Percentiles rank a stretch among this genome's conserved stretches.
phyloP scores from a whole-genome alignment of 306 rosid species.

The Urtica urens region DNA sequence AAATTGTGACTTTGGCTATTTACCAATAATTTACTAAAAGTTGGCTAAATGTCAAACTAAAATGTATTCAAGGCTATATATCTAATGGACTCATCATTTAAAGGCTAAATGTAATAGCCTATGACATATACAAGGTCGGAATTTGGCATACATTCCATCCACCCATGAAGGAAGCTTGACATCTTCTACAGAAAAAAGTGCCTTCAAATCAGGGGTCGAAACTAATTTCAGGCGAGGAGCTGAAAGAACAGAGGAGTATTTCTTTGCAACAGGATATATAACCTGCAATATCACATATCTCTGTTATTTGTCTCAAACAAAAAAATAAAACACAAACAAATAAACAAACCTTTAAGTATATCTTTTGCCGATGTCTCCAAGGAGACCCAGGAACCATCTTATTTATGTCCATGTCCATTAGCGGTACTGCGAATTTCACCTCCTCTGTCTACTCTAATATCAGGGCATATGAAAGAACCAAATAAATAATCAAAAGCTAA shows the following conservation, averaged over 20 bases:
- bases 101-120: too few species aligned
- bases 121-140: neutral
- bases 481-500: conserved; percentile 34
- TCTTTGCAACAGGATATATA: conserved; percentile 81
- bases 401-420: conserved; percentile 74
- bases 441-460: conserved; percentile 84
- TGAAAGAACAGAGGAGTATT: conserved; percentile 48
- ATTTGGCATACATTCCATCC: conserved; percentile 66
- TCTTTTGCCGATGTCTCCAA: conserved; percentile 75
- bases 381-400: conserved; percentile 76
- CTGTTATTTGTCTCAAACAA: neutral
- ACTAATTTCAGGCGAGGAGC: conserved; percentile 80
- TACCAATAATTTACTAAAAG: too few species aligned
- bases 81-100: too few species aligned
- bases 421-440: conserved; percentile 87
- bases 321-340: conserved; percentile 10
- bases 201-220: conserved; percentile 63
- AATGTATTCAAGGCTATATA: too few species aligned
- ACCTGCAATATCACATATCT: conserved; percentile 26
- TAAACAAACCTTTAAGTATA: conserved; percentile 63
- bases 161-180: conserved; percentile 85
- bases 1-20: too few species aligned
- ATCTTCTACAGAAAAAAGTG: conserved; percentile 68
- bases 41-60: too few species aligned
- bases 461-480: conserved; percentile 46